Evolutionary conservation across 2,329 filamentous ascomycete genomes (phyloP).

Genomic region (Ascochyta lentis): DNA sequence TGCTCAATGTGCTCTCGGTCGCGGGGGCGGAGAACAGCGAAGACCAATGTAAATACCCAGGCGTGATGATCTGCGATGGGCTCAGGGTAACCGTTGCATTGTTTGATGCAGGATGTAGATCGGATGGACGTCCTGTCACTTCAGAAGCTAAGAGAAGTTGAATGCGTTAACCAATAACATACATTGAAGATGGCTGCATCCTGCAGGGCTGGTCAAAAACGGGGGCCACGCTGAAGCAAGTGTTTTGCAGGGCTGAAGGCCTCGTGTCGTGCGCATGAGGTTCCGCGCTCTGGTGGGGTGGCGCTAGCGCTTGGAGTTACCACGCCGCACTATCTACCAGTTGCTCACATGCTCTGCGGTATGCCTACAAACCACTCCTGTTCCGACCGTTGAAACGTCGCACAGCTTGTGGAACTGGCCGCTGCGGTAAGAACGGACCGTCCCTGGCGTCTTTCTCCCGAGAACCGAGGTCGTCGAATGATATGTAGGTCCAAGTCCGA

Average conservation of each 20-base stretch:
- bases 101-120: slow-evolving; percentile 11
- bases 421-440: not conserved
- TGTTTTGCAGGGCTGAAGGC: slow-evolving; percentile 17
- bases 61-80: slow-evolving; percentile 7
- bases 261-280: slow-evolving; percentile 1
- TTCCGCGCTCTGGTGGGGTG: slow-evolving; percentile 9
- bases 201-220: slow-evolving; percentile 21
- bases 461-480: not conserved
- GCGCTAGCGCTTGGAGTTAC: slow-evolving; percentile 5
- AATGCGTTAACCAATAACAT: slow-evolving; percentile 1
- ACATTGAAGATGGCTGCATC: slow-evolving; percentile 4
- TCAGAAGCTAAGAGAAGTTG: slow-evolving; percentile 1
- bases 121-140: slow-evolving; percentile 19
- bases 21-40: not conserved
- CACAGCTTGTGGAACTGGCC: not conserved
- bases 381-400: not conserved
- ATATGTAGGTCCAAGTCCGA: not conserved
- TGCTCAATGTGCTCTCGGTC: not conserved
- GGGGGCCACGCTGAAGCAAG: slow-evolving; percentile 18
- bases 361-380: not conserved
- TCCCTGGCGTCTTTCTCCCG: not conserved
- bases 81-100: slow-evolving; percentile 7
- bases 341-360: not conserved
- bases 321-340: not conserved
- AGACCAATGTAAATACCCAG: not conserved